A percentile compares a stretch with the other conserved stretches of the same genome.
phyloP scores from a whole-genome alignment of 768 basidiomycete genomes.

The Mycena epipterygia region DNA sequence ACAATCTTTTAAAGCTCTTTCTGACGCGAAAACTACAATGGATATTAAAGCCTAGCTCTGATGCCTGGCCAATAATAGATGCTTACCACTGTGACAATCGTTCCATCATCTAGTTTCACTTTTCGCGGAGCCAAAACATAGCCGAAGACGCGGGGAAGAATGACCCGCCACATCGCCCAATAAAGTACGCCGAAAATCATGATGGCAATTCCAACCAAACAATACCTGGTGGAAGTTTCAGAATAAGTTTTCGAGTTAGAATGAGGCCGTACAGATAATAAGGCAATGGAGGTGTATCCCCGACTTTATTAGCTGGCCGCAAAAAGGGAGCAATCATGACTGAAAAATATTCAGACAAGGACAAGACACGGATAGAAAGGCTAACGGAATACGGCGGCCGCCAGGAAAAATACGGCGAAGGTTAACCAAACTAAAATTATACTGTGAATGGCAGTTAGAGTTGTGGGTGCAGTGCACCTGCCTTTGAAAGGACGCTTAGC shows the following conservation, averaged over 20 bases:
- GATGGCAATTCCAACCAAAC: slow-evolving; percentile 65
- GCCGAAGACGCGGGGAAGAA: slow-evolving; percentile 63
- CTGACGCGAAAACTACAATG: background rate
- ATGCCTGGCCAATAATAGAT: too few species aligned
- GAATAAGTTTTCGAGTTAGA: background rate
- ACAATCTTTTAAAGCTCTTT: background rate
- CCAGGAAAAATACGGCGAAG: slow-evolving; percentile 67
- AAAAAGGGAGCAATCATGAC: slow-evolving; percentile 71
- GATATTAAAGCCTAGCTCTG: too few species aligned
- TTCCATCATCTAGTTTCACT: slow-evolving; percentile 64
- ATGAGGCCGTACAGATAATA: slow-evolving; percentile 63
- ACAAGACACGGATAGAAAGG: background rate
- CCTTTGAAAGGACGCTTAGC: slow-evolving; percentile 67
- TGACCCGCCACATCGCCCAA: slow-evolving; percentile 68
- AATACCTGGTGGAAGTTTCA: slow-evolving; percentile 55
- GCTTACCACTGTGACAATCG: slow-evolving; percentile 65
- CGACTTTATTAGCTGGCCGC: slow-evolving; percentile 64
- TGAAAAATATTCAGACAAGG: slow-evolving; percentile 23
- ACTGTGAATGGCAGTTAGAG: background rate
- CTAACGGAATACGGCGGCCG: slow-evolving; percentile 64
- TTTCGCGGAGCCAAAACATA: slow-evolving; percentile 65
- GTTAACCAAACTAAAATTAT: slow-evolving; percentile 65
- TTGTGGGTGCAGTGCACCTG: slow-evolving; percentile 19
- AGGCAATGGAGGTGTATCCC: slow-evolving; percentile 72
- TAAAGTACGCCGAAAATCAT: slow-evolving; percentile 62